phyloP scores from a whole-genome alignment of 2,329 filamentous ascomycete species.

The Phialocephala sp. region DNA sequence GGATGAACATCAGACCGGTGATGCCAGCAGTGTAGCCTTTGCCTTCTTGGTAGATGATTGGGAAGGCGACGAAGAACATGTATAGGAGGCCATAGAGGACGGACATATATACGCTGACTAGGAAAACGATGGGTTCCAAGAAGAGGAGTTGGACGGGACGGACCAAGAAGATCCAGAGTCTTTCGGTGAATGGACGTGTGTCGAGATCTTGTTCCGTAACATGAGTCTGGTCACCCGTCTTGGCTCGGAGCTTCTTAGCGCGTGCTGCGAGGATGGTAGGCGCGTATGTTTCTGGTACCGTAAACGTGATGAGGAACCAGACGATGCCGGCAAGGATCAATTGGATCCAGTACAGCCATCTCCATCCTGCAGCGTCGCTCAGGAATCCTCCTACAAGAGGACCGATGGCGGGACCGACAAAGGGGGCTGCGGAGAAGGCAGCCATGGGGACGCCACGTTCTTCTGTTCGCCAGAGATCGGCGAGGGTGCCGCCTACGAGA shows the following conservation, averaged over 20 bases:
- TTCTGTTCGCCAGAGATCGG: constrained; percentile 84
- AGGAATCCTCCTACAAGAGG: constrained; percentile 80
- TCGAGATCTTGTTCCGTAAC: constrained; percentile 86
- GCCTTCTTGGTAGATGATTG: constrained; percentile 72
- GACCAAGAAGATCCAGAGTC: constrained; percentile 75
- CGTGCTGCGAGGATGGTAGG: constrained; percentile 75
- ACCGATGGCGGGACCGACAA: constrained; percentile 79
- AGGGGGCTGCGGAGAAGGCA: constrained; percentile 81
- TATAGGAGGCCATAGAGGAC: constrained; percentile 59
- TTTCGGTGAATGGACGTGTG: constrained; percentile 68
- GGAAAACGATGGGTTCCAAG: constrained; percentile 81
- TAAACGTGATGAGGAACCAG: constrained; percentile 81
- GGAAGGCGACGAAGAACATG: constrained; percentile 58
- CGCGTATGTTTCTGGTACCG: constrained; percentile 88
- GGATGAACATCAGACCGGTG: constrained; percentile 88
- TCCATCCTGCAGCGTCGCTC: constrained; percentile 72
- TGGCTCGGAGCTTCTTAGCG: constrained; percentile 73
- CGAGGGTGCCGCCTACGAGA: constrained; percentile 79
- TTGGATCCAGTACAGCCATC: constrained; percentile 89
- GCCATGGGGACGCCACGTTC: constrained; percentile 89
- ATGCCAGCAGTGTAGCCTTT: constrained; percentile 78
- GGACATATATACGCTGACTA: constrained; percentile 85
- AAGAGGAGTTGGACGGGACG: constrained; percentile 88
- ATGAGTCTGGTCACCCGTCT: constrained; percentile 68
- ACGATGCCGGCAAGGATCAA: constrained; percentile 74